Evolutionary conservation across 768 basidiomycete species (phyloP), one percentile per base, ranked within the genome.

Genomic region (Trametes punicea): DNA sequence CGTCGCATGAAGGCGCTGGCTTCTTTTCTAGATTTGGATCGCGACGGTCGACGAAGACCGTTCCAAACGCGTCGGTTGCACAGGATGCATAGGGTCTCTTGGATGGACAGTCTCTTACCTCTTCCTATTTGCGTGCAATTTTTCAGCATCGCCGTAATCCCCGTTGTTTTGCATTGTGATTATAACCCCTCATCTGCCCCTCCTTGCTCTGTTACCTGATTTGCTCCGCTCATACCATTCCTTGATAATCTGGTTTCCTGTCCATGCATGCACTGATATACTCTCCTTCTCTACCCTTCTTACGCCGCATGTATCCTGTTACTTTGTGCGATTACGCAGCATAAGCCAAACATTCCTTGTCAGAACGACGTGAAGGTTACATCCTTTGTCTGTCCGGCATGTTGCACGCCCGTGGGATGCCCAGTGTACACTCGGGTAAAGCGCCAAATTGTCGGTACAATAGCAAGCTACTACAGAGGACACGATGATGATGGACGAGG

Each of bases 21-120:
- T 70, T 90, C 39, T 89, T 91, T 68, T 85, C 84, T 58, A 81
- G 88, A 55, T 92, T 92, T 70, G 90, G 89, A 39, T 85, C 89
- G 13, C 75, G 81, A 59, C 79, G 89, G 62, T 80, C 79, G n/a
- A 70, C 70, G 33, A 78, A 67, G 66, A 74, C 74, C 31, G 51
- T 56, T 42, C 44, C 52, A 23, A 45, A 49, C 46, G 45, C 61
- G 18, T 45, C 53, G 21, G 46, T 20, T 49, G 63, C 57, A 34
- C 55, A 59, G 7, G 63, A 60, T 55, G 56, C 59, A 61, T 61
- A 62, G 55, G 48, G 51, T 46, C 34, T 13, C 23, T 47, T 30
- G 50, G 50, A 45, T 45, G 47, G 36, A 44, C 16, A 45, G 26
- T 41, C 16, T 39, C 29, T 25, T n/a, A 5, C 5, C 30, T 31